phyloP scores from a whole-genome alignment of 1,284 basidiomycete genomes.

The Puccinia coronata region DNA sequence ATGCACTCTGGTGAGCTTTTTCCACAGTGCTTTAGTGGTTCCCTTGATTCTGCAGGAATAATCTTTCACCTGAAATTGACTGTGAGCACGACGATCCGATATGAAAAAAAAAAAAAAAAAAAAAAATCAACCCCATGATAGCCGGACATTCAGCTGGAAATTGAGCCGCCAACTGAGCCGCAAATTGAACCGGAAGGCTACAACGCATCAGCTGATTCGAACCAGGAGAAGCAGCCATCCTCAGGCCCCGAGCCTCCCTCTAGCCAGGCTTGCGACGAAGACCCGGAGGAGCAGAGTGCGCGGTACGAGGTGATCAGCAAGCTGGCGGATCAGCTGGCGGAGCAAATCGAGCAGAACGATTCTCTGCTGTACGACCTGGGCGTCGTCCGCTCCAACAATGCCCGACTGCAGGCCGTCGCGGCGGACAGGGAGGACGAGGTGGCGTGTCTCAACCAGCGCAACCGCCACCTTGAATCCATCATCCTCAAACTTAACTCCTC shows the following conservation, averaged over 20 bases:
- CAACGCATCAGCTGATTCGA: not conserved
- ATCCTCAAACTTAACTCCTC: not conserved
- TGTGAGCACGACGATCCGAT: no score
- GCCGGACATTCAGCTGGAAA: no score
- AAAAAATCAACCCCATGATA: no score
- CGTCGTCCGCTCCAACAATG: constrained; percentile 14
- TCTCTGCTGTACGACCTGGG: constrained; percentile 12
- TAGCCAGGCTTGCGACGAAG: not conserved
- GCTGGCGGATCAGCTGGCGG: constrained; percentile 20
- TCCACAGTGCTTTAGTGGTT: not conserved
- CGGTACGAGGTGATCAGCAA: constrained; percentile 30
- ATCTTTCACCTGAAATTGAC: no score
- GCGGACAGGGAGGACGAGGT: constrained; percentile 29
- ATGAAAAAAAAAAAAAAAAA: no score
- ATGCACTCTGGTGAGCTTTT: not conserved
- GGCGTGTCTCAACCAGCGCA: constrained; percentile 9
- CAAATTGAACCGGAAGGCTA: not conserved
- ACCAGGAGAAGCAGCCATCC: not conserved
- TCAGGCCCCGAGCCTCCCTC: not conserved
- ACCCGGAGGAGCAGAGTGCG: constrained; percentile 14
- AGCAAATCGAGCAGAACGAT: constrained; percentile 32
- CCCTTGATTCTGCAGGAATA: not conserved
- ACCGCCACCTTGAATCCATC: not conserved
- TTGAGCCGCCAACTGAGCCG: not conserved
- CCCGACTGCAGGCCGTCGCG: constrained; percentile 11